phyloP scores from a whole-genome alignment of 2,329 filamentous ascomycete species.

The Penicillium sp. region DNA sequence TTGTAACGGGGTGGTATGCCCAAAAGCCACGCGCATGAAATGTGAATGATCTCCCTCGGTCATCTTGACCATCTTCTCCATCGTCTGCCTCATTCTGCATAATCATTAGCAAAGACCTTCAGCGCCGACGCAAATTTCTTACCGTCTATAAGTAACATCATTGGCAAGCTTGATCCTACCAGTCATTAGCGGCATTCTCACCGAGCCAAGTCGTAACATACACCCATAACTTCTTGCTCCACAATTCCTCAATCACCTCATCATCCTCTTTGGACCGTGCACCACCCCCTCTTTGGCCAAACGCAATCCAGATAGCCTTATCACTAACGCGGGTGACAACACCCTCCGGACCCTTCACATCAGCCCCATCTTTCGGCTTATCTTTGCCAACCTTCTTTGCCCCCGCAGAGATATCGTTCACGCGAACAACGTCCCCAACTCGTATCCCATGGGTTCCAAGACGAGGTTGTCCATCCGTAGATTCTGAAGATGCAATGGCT shows the following conservation, averaged over 20 bases:
- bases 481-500: conserved; percentile 55
- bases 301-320: conserved; percentile 45
- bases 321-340: conserved; percentile 49
- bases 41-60: conserved; percentile 56
- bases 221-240: conserved; percentile 62
- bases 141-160: conserved; percentile 65
- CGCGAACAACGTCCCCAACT: conserved; percentile 49
- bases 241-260: conserved; percentile 50
- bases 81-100: conserved; percentile 62
- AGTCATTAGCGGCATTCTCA: conserved; percentile 8
- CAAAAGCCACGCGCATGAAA: conserved; percentile 62
- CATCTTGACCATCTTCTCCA: conserved; percentile 59
- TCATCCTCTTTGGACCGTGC: conserved; percentile 40
- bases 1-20: conserved; percentile 55
- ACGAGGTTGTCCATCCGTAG: conserved; percentile 40
- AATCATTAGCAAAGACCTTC: conserved; percentile 5
- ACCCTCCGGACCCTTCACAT: conserved; percentile 39
- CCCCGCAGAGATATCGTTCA: conserved; percentile 37
- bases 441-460: conserved; percentile 49
- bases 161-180: conserved; percentile 65
- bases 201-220: conserved; percentile 41
- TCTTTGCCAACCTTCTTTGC: conserved; percentile 30
- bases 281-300: conserved; percentile 41
- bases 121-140: conserved; percentile 16
- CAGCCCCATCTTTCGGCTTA: conserved; percentile 35